Percentiles rank a stretch among this genome's conserved stretches.
These are phyloP conservation scores for Sporothrix sp. DNA, from an alignment of 2,329 filamentous ascomycete species.

Conservation along the genomic window DNA sequence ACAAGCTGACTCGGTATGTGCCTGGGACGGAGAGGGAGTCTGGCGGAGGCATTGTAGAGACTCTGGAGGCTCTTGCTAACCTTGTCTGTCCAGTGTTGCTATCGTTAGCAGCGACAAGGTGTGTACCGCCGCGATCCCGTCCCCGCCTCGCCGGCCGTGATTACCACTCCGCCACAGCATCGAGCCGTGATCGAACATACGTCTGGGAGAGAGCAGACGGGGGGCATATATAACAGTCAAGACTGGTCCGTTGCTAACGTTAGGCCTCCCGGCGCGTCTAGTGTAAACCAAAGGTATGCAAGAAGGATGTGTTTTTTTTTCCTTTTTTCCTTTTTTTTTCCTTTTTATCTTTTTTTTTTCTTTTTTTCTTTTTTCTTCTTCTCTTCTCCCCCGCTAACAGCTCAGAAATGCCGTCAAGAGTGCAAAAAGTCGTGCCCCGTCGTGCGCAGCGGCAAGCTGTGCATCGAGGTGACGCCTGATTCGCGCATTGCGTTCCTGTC, in stretches of 20 bases:
- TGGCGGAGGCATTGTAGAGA: background rate
- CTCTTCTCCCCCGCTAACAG: no score
- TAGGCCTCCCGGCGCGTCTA: conserved; percentile 29
- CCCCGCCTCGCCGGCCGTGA: conserved; percentile 31
- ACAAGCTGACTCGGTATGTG: conserved; percentile 67
- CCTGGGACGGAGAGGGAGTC: no score
- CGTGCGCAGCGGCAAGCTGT: conserved; percentile 80
- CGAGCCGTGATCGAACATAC: background rate
- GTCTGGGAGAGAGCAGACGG: background rate
- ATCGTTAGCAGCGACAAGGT: conserved; percentile 99
- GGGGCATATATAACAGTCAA: background rate
- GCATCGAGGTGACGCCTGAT: conserved; percentile 81
- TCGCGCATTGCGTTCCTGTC: conserved; percentile 98
- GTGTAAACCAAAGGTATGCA: conserved; percentile 75
- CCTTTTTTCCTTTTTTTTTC: no score
- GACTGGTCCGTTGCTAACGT: conserved; percentile 25
- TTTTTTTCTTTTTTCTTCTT: no score
- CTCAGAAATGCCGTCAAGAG: conserved; percentile 88
- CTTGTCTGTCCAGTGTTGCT: conserved; percentile 60
- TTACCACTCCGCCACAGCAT: background rate
- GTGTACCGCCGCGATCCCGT: conserved; percentile 27
- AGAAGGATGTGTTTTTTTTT: no score
- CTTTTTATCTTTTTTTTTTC: no score
- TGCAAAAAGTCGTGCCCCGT: conserved; percentile 99
- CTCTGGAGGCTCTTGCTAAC: conserved; percentile 20